These are phyloP conservation scores for Mycena sanguinolenta DNA, from an alignment of 768 basidiomycete species.

Conservation along the genomic window DNA sequence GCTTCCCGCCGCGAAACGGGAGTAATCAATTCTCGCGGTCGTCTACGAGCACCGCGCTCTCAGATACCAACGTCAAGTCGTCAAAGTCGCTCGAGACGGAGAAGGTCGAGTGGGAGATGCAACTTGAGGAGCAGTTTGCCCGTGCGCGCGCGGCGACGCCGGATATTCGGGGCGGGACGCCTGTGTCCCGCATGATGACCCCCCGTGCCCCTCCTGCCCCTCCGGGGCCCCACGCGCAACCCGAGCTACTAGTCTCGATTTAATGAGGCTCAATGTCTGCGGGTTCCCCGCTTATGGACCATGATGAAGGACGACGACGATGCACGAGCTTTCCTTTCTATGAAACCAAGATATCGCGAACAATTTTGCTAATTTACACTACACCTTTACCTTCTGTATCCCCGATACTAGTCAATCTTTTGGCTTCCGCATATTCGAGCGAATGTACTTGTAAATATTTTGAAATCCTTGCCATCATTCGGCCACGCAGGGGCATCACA, in stretches of 20 bases:
- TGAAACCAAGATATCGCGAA: conserved; percentile 24
- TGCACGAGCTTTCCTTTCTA: conserved; percentile 6
- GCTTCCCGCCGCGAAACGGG: conserved; percentile 5
- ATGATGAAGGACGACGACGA: conserved; percentile 23
- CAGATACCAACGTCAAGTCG: background rate
- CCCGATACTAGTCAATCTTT: conserved; percentile 16
- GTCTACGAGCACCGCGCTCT: conserved; percentile 3
- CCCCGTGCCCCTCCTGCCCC: conserved; percentile 17
- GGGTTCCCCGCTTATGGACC: conserved; percentile 3
- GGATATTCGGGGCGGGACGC: conserved; percentile 21
- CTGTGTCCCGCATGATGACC: background rate
- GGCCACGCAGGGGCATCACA: too few species aligned
- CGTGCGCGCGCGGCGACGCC: conserved; percentile 36
- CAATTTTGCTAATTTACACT: conserved; percentile 21
- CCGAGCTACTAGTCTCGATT: conserved; percentile 15
- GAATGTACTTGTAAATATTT: too few species aligned
- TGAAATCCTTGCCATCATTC: too few species aligned
- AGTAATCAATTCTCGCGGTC: conserved; percentile 16
- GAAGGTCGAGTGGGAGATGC: conserved; percentile 33
- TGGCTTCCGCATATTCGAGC: too few species aligned
- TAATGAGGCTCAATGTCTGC: conserved; percentile 1
- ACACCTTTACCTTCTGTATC: conserved; percentile 22
- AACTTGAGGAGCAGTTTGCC: conserved; percentile 35
- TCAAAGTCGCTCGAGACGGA: conserved; percentile 26
- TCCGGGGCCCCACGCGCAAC: conserved; percentile 16